Evolutionary conservation across 2,329 filamentous ascomycete species (phyloP).

Genomic region (Penicillium sp.): DNA sequence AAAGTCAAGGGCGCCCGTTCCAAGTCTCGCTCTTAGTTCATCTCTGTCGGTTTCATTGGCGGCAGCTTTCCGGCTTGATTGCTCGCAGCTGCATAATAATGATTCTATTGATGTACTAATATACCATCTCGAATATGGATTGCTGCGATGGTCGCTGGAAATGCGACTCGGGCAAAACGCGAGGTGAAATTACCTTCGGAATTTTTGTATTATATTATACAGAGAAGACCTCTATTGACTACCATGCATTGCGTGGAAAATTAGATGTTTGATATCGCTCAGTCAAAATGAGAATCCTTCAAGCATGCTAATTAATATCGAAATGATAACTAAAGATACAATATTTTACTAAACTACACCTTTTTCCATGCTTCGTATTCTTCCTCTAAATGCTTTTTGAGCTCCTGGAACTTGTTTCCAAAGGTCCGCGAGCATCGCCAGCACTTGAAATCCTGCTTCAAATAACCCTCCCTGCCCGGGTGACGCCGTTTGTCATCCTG

Average conservation of each 20-base stretch:
- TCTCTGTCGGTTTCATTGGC: not conserved
- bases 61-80: not conserved
- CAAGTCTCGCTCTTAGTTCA: conserved; percentile 31
- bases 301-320: not conserved
- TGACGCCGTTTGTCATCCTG: conserved; percentile 61
- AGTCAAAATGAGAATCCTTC: not conserved
- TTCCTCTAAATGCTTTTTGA: conserved; percentile 70
- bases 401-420: conserved; percentile 64
- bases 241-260: not conserved
- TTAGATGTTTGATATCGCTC: not conserved
- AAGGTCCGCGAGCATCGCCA: conserved; percentile 80
- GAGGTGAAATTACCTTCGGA: not conserved
- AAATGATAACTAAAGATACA: not conserved
- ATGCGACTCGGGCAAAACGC: not conserved
- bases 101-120: not conserved
- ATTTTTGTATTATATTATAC: conserved; percentile 11
- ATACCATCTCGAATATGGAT: not conserved
- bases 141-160: conserved; percentile 5
- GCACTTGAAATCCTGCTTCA: conserved; percentile 66
- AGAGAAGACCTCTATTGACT: conserved; percentile 3
- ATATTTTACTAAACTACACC: not conserved
- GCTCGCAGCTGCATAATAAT: not conserved
- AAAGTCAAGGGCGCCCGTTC: conserved; percentile 52
- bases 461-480: conserved; percentile 55
- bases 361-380: conserved; percentile 75